phyloP scores from a whole-genome alignment of 192 early-diverging fungal species.

The Coemansia sp. region DNA sequence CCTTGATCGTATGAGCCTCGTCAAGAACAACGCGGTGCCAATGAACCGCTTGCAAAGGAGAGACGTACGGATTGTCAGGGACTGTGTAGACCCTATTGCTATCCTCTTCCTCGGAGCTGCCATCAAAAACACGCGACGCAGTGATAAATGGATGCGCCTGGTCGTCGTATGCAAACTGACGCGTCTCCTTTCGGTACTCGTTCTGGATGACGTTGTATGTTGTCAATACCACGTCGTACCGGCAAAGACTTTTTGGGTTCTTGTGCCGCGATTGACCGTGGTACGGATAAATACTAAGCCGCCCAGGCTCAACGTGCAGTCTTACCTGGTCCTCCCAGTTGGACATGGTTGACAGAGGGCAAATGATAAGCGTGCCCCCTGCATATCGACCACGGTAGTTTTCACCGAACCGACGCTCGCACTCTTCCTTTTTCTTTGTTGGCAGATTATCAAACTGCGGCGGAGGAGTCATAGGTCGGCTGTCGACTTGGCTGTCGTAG shows the following conservation, averaged over 20 bases:
- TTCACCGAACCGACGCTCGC: constrained; percentile 34
- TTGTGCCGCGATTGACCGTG: constrained; percentile 58
- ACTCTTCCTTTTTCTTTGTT: constrained; percentile 34
- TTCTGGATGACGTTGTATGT: constrained; percentile 66
- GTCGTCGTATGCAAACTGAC: constrained; percentile 22
- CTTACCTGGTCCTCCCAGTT: constrained; percentile 75
- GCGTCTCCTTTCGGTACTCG: constrained; percentile 53
- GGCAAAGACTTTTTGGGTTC: constrained; percentile 52
- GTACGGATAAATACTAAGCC: constrained; percentile 58
- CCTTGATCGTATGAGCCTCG: constrained; percentile 93
- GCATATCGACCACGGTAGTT: constrained; percentile 51
- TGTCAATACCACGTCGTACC: constrained; percentile 71
- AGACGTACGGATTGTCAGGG: constrained; percentile 42
- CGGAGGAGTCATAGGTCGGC: constrained; percentile 41
- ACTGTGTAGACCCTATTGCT: constrained; percentile 27
- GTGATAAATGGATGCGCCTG: background rate
- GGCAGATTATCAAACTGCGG: constrained; percentile 43
- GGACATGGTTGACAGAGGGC: constrained; percentile 66
- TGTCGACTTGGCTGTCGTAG: constrained; percentile 13
- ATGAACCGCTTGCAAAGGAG: constrained; percentile 59
- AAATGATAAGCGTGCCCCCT: constrained; percentile 66
- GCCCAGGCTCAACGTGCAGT: constrained; percentile 44
- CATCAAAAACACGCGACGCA: constrained; percentile 14
- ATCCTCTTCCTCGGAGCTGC: constrained; percentile 42
- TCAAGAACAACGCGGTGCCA: constrained; percentile 91